A percentile compares a stretch with the other conserved stretches of the same genome.
Evolutionary conservation across 2,329 filamentous ascomycete species (phyloP).

Genomic region (Talaromyces pinophilus): DNA sequence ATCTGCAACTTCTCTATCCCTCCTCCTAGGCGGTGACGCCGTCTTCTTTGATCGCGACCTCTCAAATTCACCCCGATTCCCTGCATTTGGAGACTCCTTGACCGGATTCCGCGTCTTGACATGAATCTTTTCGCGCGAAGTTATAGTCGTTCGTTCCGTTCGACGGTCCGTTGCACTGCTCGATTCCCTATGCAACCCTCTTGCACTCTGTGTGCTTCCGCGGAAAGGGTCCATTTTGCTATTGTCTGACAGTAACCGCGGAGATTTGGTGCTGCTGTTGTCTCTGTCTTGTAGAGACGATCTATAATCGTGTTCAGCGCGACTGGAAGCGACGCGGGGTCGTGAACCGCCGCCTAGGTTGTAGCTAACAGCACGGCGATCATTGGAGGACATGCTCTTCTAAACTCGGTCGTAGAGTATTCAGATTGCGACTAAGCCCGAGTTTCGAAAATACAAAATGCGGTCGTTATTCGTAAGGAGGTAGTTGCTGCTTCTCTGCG

Average conservation of each 20-base stretch:
- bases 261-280: conserved; percentile 32
- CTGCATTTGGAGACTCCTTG: conserved; percentile 40
- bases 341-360: conserved; percentile 39
- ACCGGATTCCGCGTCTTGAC: conserved; percentile 61
- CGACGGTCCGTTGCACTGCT: conserved; percentile 43
- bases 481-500: background rate
- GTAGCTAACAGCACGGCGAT: conserved; percentile 38
- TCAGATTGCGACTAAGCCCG: background rate
- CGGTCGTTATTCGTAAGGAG: background rate
- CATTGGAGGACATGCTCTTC: conserved; percentile 44
- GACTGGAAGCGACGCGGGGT: conserved; percentile 45
- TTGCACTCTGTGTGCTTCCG: conserved; percentile 36
- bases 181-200: conserved; percentile 36
- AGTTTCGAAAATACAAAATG: background rate
- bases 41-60: conserved; percentile 35
- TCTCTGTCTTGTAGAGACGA: conserved; percentile 31
- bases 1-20: conserved; percentile 37
- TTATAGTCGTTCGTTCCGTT: conserved; percentile 51
- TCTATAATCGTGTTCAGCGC: conserved; percentile 30
- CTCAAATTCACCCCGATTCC: conserved; percentile 39
- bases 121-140: conserved; percentile 64
- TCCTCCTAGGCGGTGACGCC: conserved; percentile 32
- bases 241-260: conserved; percentile 27
- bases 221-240: conserved; percentile 37
- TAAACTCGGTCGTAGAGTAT: background rate